A percentile compares a stretch with the other conserved stretches of the same genome.
These are phyloP conservation scores for Mytilinidion resinicola DNA, from an alignment of 495 filamentous ascomycete species.

Conservation along the genomic window DNA sequence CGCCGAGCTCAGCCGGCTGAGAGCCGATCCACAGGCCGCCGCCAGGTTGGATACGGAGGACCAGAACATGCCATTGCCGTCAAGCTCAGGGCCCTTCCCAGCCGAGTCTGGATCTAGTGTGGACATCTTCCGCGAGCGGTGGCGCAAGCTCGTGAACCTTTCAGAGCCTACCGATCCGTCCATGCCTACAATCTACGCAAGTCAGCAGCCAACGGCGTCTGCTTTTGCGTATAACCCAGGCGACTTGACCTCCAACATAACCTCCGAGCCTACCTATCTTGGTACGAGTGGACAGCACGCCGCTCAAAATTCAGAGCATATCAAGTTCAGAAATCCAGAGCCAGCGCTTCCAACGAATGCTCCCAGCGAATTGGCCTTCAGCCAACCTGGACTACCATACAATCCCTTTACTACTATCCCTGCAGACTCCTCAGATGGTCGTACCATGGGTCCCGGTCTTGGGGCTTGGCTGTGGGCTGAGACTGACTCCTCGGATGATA, in stretches of 20 bases:
- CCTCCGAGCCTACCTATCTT: conserved; percentile 3
- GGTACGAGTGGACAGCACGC: conserved; percentile 2
- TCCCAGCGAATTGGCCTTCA: conserved; percentile 7
- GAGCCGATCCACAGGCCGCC: conserved; percentile 30
- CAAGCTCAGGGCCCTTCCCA: conserved; percentile 34
- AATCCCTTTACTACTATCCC: conserved; percentile 1
- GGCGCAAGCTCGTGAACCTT: conserved; percentile 34
- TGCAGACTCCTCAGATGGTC: conserved; percentile 6
- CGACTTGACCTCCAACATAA: background rate
- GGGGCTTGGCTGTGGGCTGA: conserved; percentile 36
- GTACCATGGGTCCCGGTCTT: conserved; percentile 13
- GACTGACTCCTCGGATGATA: conserved; percentile 19
- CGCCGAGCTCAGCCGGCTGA: conserved; percentile 38
- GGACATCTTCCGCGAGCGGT: conserved; percentile 36
- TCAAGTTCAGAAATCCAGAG: no score
- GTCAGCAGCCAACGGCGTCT: no score
- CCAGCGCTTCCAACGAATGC: no score
- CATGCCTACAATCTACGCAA: background rate
- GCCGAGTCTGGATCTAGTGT: conserved; percentile 21
- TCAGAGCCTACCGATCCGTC: conserved; percentile 3
- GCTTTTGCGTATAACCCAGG: no score
- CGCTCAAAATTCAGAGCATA: conserved; percentile 14
- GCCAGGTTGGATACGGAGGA: conserved; percentile 34
- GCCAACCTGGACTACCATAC: background rate
- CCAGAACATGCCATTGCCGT: conserved; percentile 28